A percentile compares a stretch with the other conserved stretches of the same genome.
Evolutionary conservation across 2,329 filamentous ascomycete species (phyloP).

Genomic region (Penicillium sp.): DNA sequence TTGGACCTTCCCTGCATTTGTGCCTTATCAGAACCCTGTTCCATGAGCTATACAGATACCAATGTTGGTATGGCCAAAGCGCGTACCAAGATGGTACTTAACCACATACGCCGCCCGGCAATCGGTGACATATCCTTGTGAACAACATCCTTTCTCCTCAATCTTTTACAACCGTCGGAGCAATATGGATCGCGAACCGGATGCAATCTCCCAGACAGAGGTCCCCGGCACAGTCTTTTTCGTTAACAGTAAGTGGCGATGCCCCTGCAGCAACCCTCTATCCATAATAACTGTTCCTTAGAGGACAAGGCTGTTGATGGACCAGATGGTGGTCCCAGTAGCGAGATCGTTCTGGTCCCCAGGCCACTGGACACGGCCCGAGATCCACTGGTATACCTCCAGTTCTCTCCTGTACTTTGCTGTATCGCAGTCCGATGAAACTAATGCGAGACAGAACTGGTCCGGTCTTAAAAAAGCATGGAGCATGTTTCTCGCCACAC

Average conservation of each 20-base stretch:
- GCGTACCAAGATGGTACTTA: not conserved
- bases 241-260: conserved; percentile 32
- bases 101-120: conserved; percentile 19
- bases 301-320: conserved; percentile 19
- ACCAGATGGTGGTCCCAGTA: conserved; percentile 29
- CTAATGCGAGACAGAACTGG: conserved; percentile 35
- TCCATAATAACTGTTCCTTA: not conserved
- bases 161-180: no score
- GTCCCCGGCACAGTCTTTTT: conserved; percentile 43
- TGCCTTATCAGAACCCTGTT: not conserved
- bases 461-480: conserved; percentile 44
- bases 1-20: conserved; percentile 21
- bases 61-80: no score
- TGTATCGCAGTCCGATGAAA: no score
- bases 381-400: conserved; percentile 34
- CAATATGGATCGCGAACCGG: not conserved
- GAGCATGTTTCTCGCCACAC: conserved; percentile 44
- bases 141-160: no score
- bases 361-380: conserved; percentile 36
- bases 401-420: no score
- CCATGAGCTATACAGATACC: no score
- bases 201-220: conserved; percentile 28
- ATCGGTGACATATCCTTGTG: no score
- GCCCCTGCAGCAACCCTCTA: conserved; percentile 19
- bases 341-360: conserved; percentile 40